phyloP scores from a whole-genome alignment of 169 alveolate species.

The Plasmodium sp. region DNA sequence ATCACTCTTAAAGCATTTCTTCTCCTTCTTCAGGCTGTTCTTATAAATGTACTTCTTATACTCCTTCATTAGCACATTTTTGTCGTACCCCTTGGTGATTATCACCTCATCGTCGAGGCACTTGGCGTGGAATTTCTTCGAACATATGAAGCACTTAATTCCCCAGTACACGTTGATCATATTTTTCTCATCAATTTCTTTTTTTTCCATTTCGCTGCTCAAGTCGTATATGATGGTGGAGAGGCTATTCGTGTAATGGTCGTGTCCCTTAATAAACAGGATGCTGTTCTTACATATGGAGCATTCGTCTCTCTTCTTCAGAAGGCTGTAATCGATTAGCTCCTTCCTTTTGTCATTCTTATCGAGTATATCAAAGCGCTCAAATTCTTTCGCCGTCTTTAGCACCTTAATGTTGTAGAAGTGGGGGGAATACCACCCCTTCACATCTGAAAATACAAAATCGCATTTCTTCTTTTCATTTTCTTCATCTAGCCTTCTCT shows the following conservation, averaged over 20 bases:
- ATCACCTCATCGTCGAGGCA: constrained; percentile 50
- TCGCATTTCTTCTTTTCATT: constrained; percentile 28
- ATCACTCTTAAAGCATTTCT: constrained; percentile 10
- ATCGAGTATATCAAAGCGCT: constrained; percentile 42
- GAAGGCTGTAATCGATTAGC: background rate
- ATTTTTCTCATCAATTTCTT: constrained; percentile 46
- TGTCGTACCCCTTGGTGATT: constrained; percentile 46
- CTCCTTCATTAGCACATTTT: constrained; percentile 63
- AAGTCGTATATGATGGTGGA: constrained; percentile 34
- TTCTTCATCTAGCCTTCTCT: constrained; percentile 7
- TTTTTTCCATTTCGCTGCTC: constrained; percentile 33
- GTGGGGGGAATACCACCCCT: constrained; percentile 74
- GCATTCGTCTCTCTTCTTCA: constrained; percentile 20
- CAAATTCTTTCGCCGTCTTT: constrained; percentile 23
- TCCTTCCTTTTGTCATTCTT: constrained; percentile 46
- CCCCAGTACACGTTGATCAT: constrained; percentile 55
- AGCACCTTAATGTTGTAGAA: constrained; percentile 65
- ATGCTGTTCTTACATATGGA: constrained; percentile 25
- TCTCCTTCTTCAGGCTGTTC: constrained; percentile 44
- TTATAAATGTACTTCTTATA: constrained; percentile 64
- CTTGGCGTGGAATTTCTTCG: constrained; percentile 54
- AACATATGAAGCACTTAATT: constrained; percentile 56
- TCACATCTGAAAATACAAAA: constrained; percentile 44
- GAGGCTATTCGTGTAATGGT: constrained; percentile 47
- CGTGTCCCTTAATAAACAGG: constrained; percentile 60